Evolutionary conservation across 495 filamentous ascomycete species (phyloP), one percentile per base, ranked within the genome.

Genomic region (Penicillium mononematosum): DNA sequence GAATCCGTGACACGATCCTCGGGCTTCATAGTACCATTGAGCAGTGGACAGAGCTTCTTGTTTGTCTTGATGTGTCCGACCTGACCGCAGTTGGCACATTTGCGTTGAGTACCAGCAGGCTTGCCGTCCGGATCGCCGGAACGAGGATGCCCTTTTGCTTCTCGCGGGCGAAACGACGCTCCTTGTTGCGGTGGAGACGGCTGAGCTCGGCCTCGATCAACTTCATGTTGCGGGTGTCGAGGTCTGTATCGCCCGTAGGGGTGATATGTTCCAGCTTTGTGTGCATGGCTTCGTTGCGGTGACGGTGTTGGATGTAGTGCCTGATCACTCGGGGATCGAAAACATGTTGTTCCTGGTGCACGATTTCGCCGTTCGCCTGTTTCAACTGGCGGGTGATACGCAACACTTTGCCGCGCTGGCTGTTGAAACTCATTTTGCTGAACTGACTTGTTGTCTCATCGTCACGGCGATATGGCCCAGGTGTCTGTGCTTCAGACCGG

Each of bases 31-130:
- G 86, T 89, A 43, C 92, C 92, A 65, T 97, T 97, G 44, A 97
- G 86, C 65, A 95, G 75, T 5, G 92, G 92, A 64, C 92, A 97
- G 62, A 96, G 88, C 88, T 93, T 97, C 79, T 96, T 94, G 78
- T 97, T 97, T n/a, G 92, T 97, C 73, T 96, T 96, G 80, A 99
- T 99, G 65, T 99, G 94, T 24, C 94, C 94, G 20, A 92, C 87
- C 64, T 92, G 87, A 32, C 93, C 93, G 64, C 94, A 99, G 71
- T 96, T 98, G 25, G 95, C 93, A 67, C 94, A 99, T 71, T 97
- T 98, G 59, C 95, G 83, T 27, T 89, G 90, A 2, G 94, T 99
- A 59, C 82, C 82, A 20, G 72, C 78, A 1, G 85, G 77, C 54
- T 81, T 83, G 34, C 71, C 69, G n/a, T 77, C 75, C 5, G 67